These are phyloP conservation scores for Ceratorhiza oryzae-sativae DNA, from an alignment of 1,284 basidiomycete genomes.

Conservation along the genomic window DNA sequence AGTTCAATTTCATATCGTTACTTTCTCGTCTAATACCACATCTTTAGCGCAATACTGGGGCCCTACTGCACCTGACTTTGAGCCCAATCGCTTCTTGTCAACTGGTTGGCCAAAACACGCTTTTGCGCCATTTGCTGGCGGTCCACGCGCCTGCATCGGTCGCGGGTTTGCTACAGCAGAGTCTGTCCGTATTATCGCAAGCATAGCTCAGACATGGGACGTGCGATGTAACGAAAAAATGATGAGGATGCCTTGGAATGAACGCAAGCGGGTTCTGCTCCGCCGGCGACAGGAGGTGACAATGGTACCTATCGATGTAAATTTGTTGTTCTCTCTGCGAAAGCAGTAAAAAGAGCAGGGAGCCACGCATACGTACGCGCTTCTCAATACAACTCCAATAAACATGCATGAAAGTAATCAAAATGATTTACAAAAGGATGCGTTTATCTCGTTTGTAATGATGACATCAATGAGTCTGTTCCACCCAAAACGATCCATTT, in stretches of 20 bases:
- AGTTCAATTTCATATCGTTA: neutral
- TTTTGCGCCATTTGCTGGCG: conserved; percentile 11
- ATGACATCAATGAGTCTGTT: too few species aligned
- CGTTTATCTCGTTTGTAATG: too few species aligned
- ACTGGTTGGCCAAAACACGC: conserved; percentile 29
- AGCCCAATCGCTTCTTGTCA: conserved; percentile 5
- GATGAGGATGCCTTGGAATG: conserved; percentile 8
- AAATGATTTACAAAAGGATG: too few species aligned
- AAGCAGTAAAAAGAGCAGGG: neutral
- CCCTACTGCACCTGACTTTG: conserved; percentile 5
- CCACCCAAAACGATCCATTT: too few species aligned
- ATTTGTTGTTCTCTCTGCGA: conserved; percentile 6
- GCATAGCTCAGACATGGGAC: conserved; percentile 19
- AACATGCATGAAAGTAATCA: too few species aligned
- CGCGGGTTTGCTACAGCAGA: conserved; percentile 28
- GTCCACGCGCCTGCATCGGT: conserved; percentile 11
- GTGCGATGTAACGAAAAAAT: neutral
- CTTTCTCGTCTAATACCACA: neutral
- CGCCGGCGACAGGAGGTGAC: conserved; percentile 15
- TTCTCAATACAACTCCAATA: too few species aligned
- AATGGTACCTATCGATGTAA: conserved; percentile 10
- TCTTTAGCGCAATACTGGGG: conserved; percentile 24
- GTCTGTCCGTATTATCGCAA: conserved; percentile 6
- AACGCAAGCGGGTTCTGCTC: neutral
- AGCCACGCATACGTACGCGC: too few species aligned